Evolutionary conservation across 1,284 basidiomycete genomes (phyloP).

Genomic region (Ustilago hordei): DNA sequence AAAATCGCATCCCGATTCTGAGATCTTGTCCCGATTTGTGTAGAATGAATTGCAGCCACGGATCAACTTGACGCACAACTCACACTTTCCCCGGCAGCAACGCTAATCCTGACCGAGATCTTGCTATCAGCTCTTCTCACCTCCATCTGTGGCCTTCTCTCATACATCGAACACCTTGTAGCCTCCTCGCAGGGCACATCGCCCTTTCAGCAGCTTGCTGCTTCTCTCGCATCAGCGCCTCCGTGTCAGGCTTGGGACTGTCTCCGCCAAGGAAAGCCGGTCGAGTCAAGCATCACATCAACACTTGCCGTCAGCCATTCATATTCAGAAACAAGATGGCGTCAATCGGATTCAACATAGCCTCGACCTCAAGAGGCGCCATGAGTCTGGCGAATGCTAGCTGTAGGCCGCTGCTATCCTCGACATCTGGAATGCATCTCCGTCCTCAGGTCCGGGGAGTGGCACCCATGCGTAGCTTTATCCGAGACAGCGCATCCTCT

Average conservation of each 20-base stretch:
- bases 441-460: conserved; percentile 12
- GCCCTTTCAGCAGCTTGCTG: neutral
- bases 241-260: no score
- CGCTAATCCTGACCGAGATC: conserved; percentile 9
- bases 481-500: conserved; percentile 30
- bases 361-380: conserved; percentile 27
- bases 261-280: neutral
- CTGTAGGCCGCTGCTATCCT: conserved; percentile 3
- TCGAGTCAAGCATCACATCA: neutral
- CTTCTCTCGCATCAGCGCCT: neutral
- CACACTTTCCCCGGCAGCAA: conserved; percentile 9
- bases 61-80: conserved; percentile 3
- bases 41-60: conserved; percentile 9
- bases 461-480: conserved; percentile 22
- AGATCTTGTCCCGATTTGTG: neutral
- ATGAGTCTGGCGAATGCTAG: conserved; percentile 7
- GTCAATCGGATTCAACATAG: conserved; percentile 25
- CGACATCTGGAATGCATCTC: conserved; percentile 12
- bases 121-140: neutral
- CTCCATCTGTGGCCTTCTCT: neutral
- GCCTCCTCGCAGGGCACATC: neutral
- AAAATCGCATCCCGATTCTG: neutral
- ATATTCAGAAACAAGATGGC: conserved; percentile 14
- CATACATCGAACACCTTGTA: no score
- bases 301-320: neutral